Conservation (phyloP, 1,284 basidiomycete species). For the Pyrrhoderma lamaoense region DNA sequence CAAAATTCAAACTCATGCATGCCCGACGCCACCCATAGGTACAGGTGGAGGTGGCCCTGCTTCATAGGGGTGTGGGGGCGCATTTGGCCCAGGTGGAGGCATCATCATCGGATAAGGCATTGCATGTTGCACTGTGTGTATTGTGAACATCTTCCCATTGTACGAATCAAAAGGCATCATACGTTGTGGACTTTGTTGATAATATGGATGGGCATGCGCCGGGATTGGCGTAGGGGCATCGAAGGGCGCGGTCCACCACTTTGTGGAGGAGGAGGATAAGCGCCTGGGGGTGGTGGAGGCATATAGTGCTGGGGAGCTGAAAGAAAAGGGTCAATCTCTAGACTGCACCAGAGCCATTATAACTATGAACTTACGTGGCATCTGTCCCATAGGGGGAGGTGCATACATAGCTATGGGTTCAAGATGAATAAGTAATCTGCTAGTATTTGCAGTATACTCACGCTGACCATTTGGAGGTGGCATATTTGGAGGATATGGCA, state of each 20-base stretch:
- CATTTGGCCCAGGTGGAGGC: constrained; percentile 58
- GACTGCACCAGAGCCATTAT: not conserved
- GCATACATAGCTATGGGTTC: constrained; percentile 62
- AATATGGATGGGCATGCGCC: constrained; percentile 74
- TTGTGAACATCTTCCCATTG: constrained; percentile 25
- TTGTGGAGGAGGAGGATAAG: constrained; percentile 68
- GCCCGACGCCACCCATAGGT: constrained; percentile 57
- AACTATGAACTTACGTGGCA: constrained; percentile 57
- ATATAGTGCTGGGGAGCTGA: constrained; percentile 63
- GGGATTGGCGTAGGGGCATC: constrained; percentile 80
- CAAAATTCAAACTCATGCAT: constrained; percentile 32
- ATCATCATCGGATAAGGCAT: constrained; percentile 84
- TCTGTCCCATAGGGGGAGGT: constrained; percentile 68
- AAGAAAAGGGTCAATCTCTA: constrained; percentile 3
- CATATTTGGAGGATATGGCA: constrained; percentile 72
- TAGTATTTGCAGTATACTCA: constrained; percentile 20
- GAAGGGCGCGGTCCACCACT: constrained; percentile 68
- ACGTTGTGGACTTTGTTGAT: constrained; percentile 82
- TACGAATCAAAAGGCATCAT: constrained; percentile 31
- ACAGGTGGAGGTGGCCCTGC: constrained; percentile 60
- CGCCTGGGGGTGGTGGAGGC: constrained; percentile 52
- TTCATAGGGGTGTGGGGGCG: constrained; percentile 66
- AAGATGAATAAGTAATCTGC: not conserved
- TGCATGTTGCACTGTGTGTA: constrained; percentile 63
- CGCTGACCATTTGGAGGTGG: constrained; percentile 59